Evolutionary conservation across 1,139 yeast species (phyloP).

Genomic region (Lizanozyma gosingica): DNA sequence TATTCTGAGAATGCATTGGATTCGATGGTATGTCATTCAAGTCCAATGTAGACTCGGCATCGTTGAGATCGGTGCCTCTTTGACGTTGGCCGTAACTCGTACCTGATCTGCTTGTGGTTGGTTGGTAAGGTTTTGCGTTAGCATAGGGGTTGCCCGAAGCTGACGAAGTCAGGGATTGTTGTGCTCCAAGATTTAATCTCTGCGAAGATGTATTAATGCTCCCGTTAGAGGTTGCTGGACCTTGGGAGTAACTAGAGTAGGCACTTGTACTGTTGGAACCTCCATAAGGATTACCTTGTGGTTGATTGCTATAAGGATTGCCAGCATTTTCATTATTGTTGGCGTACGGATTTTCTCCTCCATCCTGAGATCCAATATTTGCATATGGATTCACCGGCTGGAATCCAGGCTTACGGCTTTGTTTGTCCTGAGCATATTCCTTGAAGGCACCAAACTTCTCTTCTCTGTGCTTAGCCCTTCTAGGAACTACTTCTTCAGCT

Average conservation of each 20-base stretch:
- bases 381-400: slow-evolving; percentile 36
- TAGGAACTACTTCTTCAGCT: slow-evolving; percentile 8
- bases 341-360: slow-evolving; percentile 7
- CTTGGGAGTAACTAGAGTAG: slow-evolving; percentile 4
- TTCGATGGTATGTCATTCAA: slow-evolving; percentile 22
- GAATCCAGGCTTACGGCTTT: slow-evolving; percentile 31
- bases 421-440: slow-evolving; percentile 46
- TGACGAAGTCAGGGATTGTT: background rate
- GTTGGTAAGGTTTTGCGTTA: slow-evolving; percentile 23
- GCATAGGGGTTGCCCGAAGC: slow-evolving; percentile 1
- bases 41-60: slow-evolving; percentile 14
- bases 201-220: slow-evolving; percentile 5
- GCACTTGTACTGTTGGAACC: no score
- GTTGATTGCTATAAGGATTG: background rate
- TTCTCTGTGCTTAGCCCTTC: slow-evolving; percentile 24
- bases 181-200: slow-evolving; percentile 2
- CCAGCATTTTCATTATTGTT: slow-evolving; percentile 10
- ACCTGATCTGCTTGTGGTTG: slow-evolving; percentile 20
- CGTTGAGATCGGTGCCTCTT: slow-evolving; percentile 1
- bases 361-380: slow-evolving; percentile 5
- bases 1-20: slow-evolving; percentile 6
- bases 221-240: slow-evolving; percentile 7
- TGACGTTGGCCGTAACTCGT: slow-evolving; percentile 15
- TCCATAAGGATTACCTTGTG: slow-evolving; percentile 2
- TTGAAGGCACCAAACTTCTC: slow-evolving; percentile 62